Conservation (phyloP, 2,329 filamentous ascomycete species). For the Alternaria tenuissima region DNA sequence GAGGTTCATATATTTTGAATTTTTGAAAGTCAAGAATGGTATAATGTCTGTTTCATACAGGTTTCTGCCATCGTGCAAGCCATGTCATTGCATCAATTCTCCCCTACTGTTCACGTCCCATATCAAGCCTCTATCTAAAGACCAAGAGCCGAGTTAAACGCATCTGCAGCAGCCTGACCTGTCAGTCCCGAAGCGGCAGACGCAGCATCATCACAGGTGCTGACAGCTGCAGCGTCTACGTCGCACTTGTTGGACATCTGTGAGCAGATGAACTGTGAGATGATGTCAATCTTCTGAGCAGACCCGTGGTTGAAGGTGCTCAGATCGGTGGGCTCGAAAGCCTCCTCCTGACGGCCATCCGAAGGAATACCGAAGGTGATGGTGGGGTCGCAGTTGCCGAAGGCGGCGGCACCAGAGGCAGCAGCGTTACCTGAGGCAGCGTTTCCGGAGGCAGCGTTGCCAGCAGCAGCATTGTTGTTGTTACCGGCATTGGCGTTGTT, state of each 20-base stretch:
- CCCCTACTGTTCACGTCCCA: background rate
- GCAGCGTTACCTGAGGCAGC: background rate
- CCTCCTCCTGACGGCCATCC: slow-evolving; percentile 57
- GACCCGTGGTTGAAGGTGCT: slow-evolving; percentile 62
- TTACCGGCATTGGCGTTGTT: background rate
- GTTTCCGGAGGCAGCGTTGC: background rate
- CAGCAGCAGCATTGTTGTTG: slow-evolving; percentile 4
- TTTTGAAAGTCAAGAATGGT: background rate
- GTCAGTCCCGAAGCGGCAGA: slow-evolving; percentile 27
- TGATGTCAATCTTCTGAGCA: slow-evolving; percentile 58
- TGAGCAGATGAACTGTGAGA: slow-evolving; percentile 59
- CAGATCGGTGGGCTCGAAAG: slow-evolving; percentile 56
- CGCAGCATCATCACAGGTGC: slow-evolving; percentile 31
- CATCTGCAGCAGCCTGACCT: slow-evolving; percentile 39
- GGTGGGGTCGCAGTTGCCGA: slow-evolving; percentile 60
- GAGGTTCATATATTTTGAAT: background rate
- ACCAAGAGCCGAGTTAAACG: slow-evolving; percentile 41
- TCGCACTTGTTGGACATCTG: slow-evolving; percentile 49
- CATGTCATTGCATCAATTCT: background rate
- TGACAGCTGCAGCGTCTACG: slow-evolving; percentile 29
- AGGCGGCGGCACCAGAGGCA: slow-evolving; percentile 23
- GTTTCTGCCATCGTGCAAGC: background rate
- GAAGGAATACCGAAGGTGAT: slow-evolving; percentile 60
- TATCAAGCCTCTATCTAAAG: slow-evolving; percentile 15
- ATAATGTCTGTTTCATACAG: background rate